A percentile compares a stretch with the other conserved stretches of the same genome.
These are phyloP conservation scores for Eucalyptus sp. DNA, from an alignment of 345 rosid genomes.

Conservation along the genomic window DNA sequence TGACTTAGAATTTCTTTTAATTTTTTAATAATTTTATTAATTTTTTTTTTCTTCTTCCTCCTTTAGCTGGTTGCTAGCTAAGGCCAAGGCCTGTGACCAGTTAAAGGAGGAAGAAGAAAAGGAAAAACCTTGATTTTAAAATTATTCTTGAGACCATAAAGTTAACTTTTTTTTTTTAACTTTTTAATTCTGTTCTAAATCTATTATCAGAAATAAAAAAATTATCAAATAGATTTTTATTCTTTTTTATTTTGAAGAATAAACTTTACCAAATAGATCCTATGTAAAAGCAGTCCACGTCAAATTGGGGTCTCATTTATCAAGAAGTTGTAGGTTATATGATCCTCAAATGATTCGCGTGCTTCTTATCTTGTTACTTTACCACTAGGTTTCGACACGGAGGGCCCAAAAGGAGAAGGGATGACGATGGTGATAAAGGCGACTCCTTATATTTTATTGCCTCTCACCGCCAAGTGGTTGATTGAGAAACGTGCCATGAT, in stretches of 20 bases:
- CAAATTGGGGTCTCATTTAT: background rate
- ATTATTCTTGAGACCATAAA: too few relatives aligned
- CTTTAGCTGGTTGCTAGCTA: too few relatives aligned
- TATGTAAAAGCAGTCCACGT: background rate
- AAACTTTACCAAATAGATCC: too few relatives aligned
- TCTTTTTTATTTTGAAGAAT: too few relatives aligned
- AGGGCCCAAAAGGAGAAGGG: background rate
- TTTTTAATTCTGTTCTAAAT: too few relatives aligned
- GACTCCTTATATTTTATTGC: background rate
- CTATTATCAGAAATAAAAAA: too few relatives aligned
- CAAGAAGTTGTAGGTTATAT: background rate
- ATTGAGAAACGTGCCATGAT: background rate
- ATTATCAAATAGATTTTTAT: too few relatives aligned
- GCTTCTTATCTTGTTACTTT: background rate
- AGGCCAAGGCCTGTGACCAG: rapidly evolving
- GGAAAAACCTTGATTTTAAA: too few relatives aligned
- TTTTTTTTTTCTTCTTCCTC: too few relatives aligned
- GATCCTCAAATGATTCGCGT: background rate
- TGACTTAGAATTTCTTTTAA: too few relatives aligned
- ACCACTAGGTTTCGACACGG: background rate
- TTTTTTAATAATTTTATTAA: too few relatives aligned
- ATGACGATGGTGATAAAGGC: background rate
- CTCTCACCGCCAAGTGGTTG: background rate
- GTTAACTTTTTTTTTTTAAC: rapidly evolving
- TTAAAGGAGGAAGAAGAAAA: too few relatives aligned